Conservation (phyloP, 2,329 filamentous ascomycete species). For the Colletotrichum cuscutae region DNA sequence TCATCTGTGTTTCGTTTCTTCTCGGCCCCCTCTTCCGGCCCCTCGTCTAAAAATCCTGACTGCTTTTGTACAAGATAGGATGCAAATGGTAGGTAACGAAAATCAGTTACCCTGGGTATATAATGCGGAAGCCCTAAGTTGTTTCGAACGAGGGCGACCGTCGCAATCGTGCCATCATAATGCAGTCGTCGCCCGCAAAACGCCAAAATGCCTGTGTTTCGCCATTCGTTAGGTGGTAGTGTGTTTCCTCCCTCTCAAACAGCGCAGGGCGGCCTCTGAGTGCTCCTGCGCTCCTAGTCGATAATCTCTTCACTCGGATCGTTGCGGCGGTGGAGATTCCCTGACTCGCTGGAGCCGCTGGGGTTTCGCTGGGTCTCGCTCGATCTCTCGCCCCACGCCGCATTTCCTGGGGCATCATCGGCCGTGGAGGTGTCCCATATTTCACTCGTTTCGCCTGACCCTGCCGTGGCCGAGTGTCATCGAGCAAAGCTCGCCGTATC, state of each 20-base stretch:
- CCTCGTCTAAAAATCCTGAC: not conserved
- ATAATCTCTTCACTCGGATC: not conserved
- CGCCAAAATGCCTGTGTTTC: constrained; percentile 11
- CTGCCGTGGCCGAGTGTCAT: not conserved
- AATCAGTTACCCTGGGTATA: constrained; percentile 28
- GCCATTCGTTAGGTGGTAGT: not conserved
- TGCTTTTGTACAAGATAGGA: constrained; percentile 4
- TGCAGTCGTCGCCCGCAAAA: constrained; percentile 1
- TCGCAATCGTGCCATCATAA: constrained; percentile 16
- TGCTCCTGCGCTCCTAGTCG: not conserved
- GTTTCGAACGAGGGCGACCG: constrained; percentile 6
- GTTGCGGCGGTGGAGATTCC: not conserved
- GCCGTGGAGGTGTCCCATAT: not conserved
- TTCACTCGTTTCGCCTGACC: not conserved
- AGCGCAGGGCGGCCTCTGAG: constrained; percentile 1
- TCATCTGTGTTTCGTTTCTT: constrained; percentile 1
- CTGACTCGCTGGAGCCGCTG: not conserved
- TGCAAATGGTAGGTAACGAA: constrained; percentile 2
- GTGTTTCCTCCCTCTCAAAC: not conserved
- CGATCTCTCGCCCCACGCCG: not conserved
- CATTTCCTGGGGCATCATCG: not conserved
- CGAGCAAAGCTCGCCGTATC: not conserved
- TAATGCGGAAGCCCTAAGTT: constrained; percentile 21
- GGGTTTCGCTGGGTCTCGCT: not conserved
- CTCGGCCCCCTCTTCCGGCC: not conserved